Evolutionary conservation across 805 yeast genomes (phyloP), one percentile per base, ranked within the genome.

Genomic region (Teunomyces tritomae): DNA sequence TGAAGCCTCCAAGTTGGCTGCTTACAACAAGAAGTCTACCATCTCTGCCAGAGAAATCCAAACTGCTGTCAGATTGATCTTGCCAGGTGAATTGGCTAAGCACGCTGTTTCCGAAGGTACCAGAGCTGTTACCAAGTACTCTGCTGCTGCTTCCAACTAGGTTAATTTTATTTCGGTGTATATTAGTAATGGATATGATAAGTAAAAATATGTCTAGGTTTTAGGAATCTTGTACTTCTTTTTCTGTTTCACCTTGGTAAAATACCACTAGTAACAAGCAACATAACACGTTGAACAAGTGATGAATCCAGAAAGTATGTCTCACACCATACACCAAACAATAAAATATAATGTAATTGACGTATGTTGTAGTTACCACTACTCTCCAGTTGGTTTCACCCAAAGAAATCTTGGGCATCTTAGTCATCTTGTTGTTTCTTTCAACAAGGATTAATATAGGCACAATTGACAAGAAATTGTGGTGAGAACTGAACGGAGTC

Each of bases 21-120:
- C 96, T 68, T 91, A 91, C 87, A 91, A 91, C 88, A 90, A 90
- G 83, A 91, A 90, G 79, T 89, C 96, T 52, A 91, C 98, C 63
- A 91, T 92, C 68, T 89, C 97, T 59, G 95, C 97, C 54, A 89
- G 97, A 81, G 97, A 91, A 80, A 91, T 91, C 66, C 97, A 91
- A 82, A 91, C 97, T 63, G 97, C 98, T 62, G 97, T 91, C 59
- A 89, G 97, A 84, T 85, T 91, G 68, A 90, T 91, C 76, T 85
- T 91, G 65, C 98, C 98, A 62, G 97, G 97, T 84, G 97, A 91
- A 81, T 83, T 91, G 71, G 96, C 97, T 62, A 90, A 90, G 83
- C 97, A 91, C 78, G 97, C 97, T 67, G 96, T 90, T 64, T 87
- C 96, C 64, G 98, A 91, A 80, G 97, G 97, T 82, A 89, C 96